These are phyloP conservation scores for Groenewaldozyma auringiensis DNA, from an alignment of 1,139 yeast species.

Conservation along the genomic window DNA sequence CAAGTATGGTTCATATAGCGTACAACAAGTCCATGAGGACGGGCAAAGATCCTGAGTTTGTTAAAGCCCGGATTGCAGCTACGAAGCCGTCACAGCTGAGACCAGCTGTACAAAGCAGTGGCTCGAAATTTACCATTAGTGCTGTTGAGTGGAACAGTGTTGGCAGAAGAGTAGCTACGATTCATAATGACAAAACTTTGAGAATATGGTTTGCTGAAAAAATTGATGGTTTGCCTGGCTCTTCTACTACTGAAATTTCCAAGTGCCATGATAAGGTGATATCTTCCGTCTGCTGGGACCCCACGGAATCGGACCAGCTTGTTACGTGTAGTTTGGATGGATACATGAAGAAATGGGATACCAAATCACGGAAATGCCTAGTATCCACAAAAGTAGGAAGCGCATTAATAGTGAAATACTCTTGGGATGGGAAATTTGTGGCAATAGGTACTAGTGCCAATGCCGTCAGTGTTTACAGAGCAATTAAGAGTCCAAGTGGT, in stretches of 20 bases:
- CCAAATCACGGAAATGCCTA: constrained; percentile 36
- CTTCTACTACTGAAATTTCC: constrained; percentile 17
- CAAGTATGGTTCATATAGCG: too few species aligned
- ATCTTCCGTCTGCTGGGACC: constrained; percentile 54
- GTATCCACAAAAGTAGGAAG: constrained; percentile 31
- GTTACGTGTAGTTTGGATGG: constrained; percentile 55
- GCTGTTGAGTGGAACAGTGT: constrained; percentile 24
- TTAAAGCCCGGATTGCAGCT: background rate
- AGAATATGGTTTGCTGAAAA: constrained; percentile 21
- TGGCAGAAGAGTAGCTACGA: constrained; percentile 24
- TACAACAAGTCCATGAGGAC: too few species aligned
- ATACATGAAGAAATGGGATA: constrained; percentile 50
- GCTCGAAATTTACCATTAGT: constrained; percentile 11
- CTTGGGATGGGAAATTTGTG: constrained; percentile 48
- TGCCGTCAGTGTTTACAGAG: constrained; percentile 16
- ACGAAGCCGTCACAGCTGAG: background rate
- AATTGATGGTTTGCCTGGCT: constrained; percentile 20
- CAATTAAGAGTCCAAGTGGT: background rate
- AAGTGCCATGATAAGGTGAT: constrained; percentile 39
- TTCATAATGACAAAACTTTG: constrained; percentile 22
- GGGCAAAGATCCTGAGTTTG: background rate
- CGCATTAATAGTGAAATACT: constrained; percentile 38
- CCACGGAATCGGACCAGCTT: constrained; percentile 43
- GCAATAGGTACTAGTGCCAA: constrained; percentile 40
- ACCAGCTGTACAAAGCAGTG: background rate